Percentiles rank a stretch among this genome's conserved stretches.
Evolutionary conservation across 768 basidiomycete genomes (phyloP).

Genomic region (Pisolithus microcarpus): DNA sequence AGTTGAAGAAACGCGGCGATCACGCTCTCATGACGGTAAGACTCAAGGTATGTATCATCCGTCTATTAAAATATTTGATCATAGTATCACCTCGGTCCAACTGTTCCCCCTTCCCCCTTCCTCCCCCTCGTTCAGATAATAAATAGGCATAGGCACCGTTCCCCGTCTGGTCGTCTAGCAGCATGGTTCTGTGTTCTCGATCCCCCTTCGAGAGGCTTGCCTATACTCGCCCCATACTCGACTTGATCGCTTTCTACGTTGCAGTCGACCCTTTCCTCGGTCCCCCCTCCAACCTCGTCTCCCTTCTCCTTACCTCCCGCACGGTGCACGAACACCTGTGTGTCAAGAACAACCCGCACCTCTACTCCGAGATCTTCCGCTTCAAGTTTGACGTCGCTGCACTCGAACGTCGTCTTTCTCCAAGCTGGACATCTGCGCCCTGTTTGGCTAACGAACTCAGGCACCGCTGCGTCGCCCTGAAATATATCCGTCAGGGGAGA

Average conservation of each 20-base stretch:
- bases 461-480: conserved; percentile 35
- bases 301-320: conserved; percentile 35
- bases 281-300: conserved; percentile 34
- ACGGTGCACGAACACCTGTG: conserved; percentile 31
- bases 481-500: conserved; percentile 32
- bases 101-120: conserved; percentile 9
- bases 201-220: conserved; percentile 17
- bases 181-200: conserved; percentile 2
- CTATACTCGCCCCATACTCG: conserved; percentile 17
- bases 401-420: conserved; percentile 31
- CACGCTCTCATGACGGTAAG: conserved; percentile 26
- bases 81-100: conserved; percentile 25
- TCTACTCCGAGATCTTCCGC: conserved; percentile 40
- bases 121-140: conserved; percentile 9
- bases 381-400: conserved; percentile 40
- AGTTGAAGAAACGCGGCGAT: conserved; percentile 28
- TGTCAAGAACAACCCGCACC: conserved; percentile 27
- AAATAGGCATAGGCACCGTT: conserved; percentile 22
- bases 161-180: conserved; percentile 9
- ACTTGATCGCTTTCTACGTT: conserved; percentile 38
- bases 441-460: conserved; percentile 39
- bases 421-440: conserved; percentile 30
- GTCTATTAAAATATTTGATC: conserved; percentile 9
- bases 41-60: conserved; percentile 4
- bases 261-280: conserved; percentile 34